Evolutionary conservation across 805 yeast genomes (phyloP).

Genomic region (Teunomyces lycoperdinae): DNA sequence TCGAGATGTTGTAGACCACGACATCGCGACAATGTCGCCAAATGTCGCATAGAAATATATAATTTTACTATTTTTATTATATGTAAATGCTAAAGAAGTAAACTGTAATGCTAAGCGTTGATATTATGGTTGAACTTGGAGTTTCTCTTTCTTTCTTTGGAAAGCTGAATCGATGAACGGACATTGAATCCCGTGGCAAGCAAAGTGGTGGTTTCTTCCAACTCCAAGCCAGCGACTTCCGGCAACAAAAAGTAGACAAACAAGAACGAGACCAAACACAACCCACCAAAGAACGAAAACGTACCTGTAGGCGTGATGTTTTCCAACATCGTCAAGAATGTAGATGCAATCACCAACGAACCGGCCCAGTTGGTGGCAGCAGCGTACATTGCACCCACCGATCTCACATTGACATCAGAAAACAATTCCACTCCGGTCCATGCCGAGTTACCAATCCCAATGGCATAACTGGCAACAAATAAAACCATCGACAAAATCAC

Average conservation of each 20-base stretch:
- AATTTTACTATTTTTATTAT: background rate
- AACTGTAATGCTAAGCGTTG: background rate
- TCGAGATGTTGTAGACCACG: background rate
- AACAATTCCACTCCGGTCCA: slow-evolving; percentile 97
- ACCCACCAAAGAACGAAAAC: slow-evolving; percentile 83
- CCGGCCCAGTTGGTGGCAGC: slow-evolving; percentile 97
- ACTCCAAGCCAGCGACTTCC: slow-evolving; percentile 83
- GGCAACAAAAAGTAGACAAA: slow-evolving; percentile 86
- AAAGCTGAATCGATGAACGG: slow-evolving; percentile 42
- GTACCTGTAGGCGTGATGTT: slow-evolving; percentile 95
- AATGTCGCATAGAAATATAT: background rate
- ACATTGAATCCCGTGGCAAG: slow-evolving; percentile 86
- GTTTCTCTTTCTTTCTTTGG: slow-evolving; percentile 31
- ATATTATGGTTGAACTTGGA: slow-evolving; percentile 2
- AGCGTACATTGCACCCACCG: slow-evolving; percentile 86
- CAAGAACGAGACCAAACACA: slow-evolving; percentile 67
- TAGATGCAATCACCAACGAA: slow-evolving; percentile 83
- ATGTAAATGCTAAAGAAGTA: background rate
- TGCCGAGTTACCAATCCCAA: slow-evolving; percentile 96
- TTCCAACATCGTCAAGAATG: slow-evolving; percentile 91
- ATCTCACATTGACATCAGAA: slow-evolving; percentile 86
- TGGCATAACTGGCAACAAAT: slow-evolving; percentile 86
- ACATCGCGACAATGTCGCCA: background rate
- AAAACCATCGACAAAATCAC: slow-evolving; percentile 82
- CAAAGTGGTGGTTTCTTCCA: slow-evolving; percentile 86